Evolutionary conservation across 2,329 filamentous ascomycete species (phyloP).

Genomic region (Aspergillus udagawae): DNA sequence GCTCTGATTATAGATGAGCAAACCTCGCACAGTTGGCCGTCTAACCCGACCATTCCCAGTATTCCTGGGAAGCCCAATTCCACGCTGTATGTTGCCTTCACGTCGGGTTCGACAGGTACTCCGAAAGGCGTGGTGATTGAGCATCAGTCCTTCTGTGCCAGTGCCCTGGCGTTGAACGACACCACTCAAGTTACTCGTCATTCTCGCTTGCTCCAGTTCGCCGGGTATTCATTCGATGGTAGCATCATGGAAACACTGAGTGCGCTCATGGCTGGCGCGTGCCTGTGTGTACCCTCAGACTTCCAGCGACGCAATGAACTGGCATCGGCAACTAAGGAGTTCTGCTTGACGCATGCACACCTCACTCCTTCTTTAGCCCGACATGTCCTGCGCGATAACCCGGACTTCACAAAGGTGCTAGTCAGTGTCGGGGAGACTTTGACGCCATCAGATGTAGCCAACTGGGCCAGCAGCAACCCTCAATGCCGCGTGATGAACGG

Average conservation of each 20-base stretch:
- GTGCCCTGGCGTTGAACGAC: conserved; percentile 45
- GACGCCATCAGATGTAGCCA: conserved; percentile 6
- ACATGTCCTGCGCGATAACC: not conserved
- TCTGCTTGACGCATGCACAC: not conserved
- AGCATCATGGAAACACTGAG: conserved; percentile 30
- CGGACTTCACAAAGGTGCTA: conserved; percentile 25
- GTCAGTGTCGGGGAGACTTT: conserved; percentile 33
- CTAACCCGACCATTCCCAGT: too few relatives aligned
- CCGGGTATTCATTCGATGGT: conserved; percentile 39
- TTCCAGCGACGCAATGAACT: conserved; percentile 24
- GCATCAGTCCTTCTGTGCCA: conserved; percentile 51
- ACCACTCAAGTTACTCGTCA: conserved; percentile 30
- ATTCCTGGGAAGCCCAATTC: too few relatives aligned
- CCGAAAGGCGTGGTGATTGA: conserved; percentile 56
- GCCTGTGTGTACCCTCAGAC: conserved; percentile 42
- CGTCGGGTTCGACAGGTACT: conserved; percentile 47
- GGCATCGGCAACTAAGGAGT: not conserved
- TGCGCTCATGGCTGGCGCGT: conserved; percentile 40
- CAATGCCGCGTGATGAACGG: conserved; percentile 1
- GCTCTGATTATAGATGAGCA: too few relatives aligned
- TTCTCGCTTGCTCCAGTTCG: conserved; percentile 31
- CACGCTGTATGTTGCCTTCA: conserved; percentile 32
- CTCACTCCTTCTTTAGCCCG: not conserved
- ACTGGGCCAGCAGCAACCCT: not conserved
- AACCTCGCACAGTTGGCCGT: too few relatives aligned